A percentile compares a stretch with the other conserved stretches of the same genome.
phyloP scores from a whole-genome alignment of 2,329 filamentous ascomycete species.

The Meredithiella fracta region DNA sequence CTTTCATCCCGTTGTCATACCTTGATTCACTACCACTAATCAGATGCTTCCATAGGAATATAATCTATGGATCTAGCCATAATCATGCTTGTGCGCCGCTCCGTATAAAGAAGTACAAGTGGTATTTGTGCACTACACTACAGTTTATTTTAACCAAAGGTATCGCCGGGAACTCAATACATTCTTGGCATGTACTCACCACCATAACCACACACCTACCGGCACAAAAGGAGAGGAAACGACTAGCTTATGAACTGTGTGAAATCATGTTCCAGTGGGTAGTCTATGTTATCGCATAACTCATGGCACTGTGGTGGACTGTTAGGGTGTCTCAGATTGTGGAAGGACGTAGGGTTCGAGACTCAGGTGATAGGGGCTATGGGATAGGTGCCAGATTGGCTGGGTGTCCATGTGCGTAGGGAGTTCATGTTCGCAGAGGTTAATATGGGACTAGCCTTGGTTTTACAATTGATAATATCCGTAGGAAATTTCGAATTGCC shows the following conservation, averaged over 20 bases:
- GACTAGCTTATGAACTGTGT: neutral
- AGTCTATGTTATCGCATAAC: neutral
- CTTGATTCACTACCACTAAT: no score
- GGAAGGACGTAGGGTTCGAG: neutral
- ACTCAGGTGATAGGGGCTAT: neutral
- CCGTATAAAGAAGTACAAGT: no score
- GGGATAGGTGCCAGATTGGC: neutral
- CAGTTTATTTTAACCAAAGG: no score
- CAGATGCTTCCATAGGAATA: no score
- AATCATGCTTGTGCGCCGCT: no score
- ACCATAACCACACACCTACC: no score
- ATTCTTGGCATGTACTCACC: no score
- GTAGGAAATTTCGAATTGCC: neutral
- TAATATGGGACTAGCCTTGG: neutral
- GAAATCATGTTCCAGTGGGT: neutral
- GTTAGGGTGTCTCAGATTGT: neutral
- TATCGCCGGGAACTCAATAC: no score
- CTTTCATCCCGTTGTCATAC: no score
- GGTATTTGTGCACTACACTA: no score
- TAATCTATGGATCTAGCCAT: no score
- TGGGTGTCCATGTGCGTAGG: neutral
- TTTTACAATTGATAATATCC: neutral
- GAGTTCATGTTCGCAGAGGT: neutral
- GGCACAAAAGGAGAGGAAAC: no score
- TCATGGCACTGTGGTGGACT: neutral